These are phyloP conservation scores for Ormosia semicastrata DNA, from an alignment of 306 rosid genomes.

Conservation along the genomic window DNA sequence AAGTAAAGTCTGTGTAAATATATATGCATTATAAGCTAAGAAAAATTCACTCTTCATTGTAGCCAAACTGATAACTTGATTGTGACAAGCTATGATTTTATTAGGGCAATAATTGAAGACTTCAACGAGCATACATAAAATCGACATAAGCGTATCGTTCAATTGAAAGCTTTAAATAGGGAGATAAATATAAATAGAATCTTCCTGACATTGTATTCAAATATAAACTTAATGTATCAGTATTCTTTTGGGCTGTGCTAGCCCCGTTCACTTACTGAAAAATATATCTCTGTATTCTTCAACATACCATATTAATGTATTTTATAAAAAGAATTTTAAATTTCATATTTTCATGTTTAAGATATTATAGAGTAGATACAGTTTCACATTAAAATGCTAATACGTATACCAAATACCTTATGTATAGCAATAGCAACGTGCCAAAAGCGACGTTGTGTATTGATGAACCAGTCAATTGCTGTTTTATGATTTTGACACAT, in stretches of 20 bases:
- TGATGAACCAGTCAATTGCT: not conserved
- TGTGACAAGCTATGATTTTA: not conserved
- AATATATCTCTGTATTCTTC: too few species aligned
- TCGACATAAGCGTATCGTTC: not conserved
- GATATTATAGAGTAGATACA: not conserved
- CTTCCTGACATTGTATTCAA: not conserved
- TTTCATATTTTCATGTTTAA: not conserved
- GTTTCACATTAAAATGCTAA: not conserved
- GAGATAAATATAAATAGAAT: not conserved
- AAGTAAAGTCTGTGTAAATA: too few species aligned
- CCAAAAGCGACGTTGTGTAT: not conserved
- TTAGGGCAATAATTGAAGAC: not conserved
- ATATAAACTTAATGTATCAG: too few species aligned
- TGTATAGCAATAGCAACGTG: not conserved
- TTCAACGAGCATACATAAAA: not conserved
- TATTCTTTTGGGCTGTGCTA: too few species aligned
- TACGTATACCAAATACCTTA: not conserved
- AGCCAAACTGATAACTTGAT: not conserved
- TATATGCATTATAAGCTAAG: too few species aligned
- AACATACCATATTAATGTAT: too few species aligned
- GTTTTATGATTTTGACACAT: not conserved
- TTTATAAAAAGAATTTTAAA: too few species aligned
- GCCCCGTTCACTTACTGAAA: too few species aligned
- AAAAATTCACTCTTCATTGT: not conserved
- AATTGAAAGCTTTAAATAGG: not conserved